Conservation (phyloP, 352 stramenopile species). For the Thalassiosira allenii region DNA sequence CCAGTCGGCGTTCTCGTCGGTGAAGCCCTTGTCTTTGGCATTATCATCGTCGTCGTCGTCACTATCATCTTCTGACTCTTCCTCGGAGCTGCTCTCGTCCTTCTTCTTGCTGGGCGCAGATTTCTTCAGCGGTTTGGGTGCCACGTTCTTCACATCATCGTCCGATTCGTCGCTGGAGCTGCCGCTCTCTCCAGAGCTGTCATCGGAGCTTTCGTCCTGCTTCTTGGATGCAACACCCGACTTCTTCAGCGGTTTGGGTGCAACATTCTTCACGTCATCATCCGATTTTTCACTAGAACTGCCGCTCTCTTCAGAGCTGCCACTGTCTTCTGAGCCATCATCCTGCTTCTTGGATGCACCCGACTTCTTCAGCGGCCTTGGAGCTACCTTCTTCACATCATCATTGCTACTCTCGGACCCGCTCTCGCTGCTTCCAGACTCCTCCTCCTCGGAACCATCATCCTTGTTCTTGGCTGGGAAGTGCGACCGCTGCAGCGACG, state of each 20-base stretch:
- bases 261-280: constrained; percentile 1
- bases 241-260: constrained; percentile 16
- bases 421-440: constrained; percentile 16
- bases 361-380: not conserved
- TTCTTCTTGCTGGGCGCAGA: constrained; percentile 15
- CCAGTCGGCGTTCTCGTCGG: constrained; percentile 84
- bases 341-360: not conserved
- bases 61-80: constrained; percentile 40
- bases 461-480: constrained; percentile 7
- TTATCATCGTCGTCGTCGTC: constrained; percentile 41
- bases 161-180: constrained; percentile 31
- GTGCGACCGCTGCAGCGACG: too few species aligned
- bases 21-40: constrained; percentile 67
- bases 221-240: constrained; percentile 17
- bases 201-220: constrained; percentile 7
- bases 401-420: too few species aligned
- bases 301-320: constrained; percentile 1
- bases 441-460: constrained; percentile 24
- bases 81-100: constrained; percentile 11
- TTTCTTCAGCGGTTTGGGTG: constrained; percentile 23
- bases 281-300: not conserved
- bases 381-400: too few species aligned
- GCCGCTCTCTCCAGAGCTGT: constrained; percentile 21
- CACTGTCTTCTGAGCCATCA: constrained; percentile 6
- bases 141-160: constrained; percentile 27